phyloP scores from a whole-genome alignment of 345 rosid species.

The Citrus medica region DNA sequence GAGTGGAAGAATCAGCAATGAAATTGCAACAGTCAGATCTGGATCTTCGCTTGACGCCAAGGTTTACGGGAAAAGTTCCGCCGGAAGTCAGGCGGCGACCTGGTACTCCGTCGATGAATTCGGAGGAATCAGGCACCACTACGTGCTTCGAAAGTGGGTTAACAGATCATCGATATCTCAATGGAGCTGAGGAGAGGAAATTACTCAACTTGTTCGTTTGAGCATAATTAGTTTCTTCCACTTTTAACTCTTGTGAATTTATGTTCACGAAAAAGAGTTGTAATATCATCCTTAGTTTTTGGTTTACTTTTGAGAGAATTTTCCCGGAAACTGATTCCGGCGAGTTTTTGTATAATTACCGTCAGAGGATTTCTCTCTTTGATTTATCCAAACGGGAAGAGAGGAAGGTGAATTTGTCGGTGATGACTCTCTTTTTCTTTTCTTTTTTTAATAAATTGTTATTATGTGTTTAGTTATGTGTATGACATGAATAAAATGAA shows the following conservation, averaged over 20 bases:
- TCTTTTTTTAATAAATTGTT: no score
- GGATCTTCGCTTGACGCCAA: slow-evolving; percentile 59
- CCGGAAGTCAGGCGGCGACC: slow-evolving; percentile 50
- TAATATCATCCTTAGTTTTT: slow-evolving; percentile 11
- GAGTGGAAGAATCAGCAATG: slow-evolving; percentile 23
- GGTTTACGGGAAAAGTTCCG: slow-evolving; percentile 17
- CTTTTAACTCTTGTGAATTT: slow-evolving; percentile 2
- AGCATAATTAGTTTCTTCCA: slow-evolving; percentile 5
- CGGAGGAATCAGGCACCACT: slow-evolving; percentile 79
- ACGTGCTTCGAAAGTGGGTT: slow-evolving; percentile 55
- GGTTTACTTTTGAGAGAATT: slow-evolving; percentile 11
- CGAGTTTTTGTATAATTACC: slow-evolving; percentile 40
- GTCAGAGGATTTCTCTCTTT: slow-evolving; percentile 56
- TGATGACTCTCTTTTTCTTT: slow-evolving; percentile 1
- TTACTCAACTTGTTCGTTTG: slow-evolving; percentile 55
- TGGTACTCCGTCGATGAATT: slow-evolving; percentile 76
- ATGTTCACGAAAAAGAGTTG: slow-evolving; percentile 13
- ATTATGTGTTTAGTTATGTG: not conserved
- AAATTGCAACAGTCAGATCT: slow-evolving; percentile 49
- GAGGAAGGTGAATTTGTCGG: slow-evolving; percentile 62
- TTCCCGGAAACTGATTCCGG: slow-evolving; percentile 42
- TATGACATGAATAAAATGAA: slow-evolving; percentile 21
- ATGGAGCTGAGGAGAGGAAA: slow-evolving; percentile 40
- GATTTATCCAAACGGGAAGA: not conserved
- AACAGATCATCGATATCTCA: slow-evolving; percentile 25